Base-by-base conservation (phyloP, 192 early-diverging fungal genomes). In the Blastocladiella britannica region DNA sequence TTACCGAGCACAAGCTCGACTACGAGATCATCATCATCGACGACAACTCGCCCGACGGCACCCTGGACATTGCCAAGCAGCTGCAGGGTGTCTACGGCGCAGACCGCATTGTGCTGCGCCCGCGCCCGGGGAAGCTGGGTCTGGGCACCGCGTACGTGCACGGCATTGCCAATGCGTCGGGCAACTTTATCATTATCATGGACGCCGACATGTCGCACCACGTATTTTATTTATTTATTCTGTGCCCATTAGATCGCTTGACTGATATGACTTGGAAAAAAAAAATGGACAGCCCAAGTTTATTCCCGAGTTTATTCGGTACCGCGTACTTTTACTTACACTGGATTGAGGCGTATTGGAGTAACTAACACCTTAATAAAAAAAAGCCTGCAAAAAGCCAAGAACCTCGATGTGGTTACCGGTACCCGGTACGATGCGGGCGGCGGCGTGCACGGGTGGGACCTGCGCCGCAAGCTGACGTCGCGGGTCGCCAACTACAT, bases 121-220 rank as follows among this genome's bases (percentile, higher is more conserved):
- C 93, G 56, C 83, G 93, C 58, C 80, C 91, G 4, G 93, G 93
- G 28, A 97, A 97, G 68, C 79, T 97, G 3, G 93, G 93, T 29
- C 68, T 97, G 31, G 92, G 90, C 25, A 94, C 93, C 2, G 93
- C 93, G 25, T 97, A 97, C 60, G 78, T 93, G 20, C 84, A 97
- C 65, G 93, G 91, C 29, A 85, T 93, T 25, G 77, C 93, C 67
- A 81, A 83, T 66, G 88, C 89, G 12, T 92, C 89, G 22, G 93
- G 93, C 31, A 86, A 93, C 70, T 93, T 83, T 77, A 75, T 94
- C 29, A 87, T 97, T 61, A 94, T 97, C 65, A 86, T 97, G 90
- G 93, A 97, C 63, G 91, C 93, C 24, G 93, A 97, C 65, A 91
- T 97, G 82, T 94, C 91, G 25, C 93, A 97, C 67, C 93, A 97